A percentile compares a stretch with the other conserved stretches of the same genome.
Conservation (phyloP, 2,329 filamentous ascomycete species). For the Didymella pomorum region DNA sequence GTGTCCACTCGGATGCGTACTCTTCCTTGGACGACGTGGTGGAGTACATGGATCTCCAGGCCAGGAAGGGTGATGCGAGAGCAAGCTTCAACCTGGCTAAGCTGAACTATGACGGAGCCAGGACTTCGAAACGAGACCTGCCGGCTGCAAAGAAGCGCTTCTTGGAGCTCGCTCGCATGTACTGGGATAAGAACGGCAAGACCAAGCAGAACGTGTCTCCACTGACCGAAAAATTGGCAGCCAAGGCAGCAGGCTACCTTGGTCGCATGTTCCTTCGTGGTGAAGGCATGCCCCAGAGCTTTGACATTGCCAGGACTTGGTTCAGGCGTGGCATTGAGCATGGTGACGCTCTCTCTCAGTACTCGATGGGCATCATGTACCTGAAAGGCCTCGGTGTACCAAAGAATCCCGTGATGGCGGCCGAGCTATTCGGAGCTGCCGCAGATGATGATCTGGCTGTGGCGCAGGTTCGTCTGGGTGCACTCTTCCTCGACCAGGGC, state of each 20-base stretch:
- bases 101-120: constrained; percentile 86
- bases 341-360: constrained; percentile 83
- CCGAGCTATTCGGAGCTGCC: constrained; percentile 77
- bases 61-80: constrained; percentile 86
- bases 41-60: constrained; percentile 90
- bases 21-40: constrained; percentile 92
- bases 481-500: constrained; percentile 86
- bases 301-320: constrained; percentile 78
- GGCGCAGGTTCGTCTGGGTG: constrained; percentile 82
- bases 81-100: constrained; percentile 86
- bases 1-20: constrained; percentile 79
- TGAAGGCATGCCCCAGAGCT: constrained; percentile 83
- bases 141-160: constrained; percentile 82
- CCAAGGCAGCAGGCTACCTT: constrained; percentile 85
- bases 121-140: constrained; percentile 76
- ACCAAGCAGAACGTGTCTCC: constrained; percentile 72
- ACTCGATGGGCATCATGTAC: constrained; percentile 83
- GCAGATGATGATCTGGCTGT: constrained; percentile 83
- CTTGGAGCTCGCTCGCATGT: constrained; percentile 76
- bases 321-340: constrained; percentile 79
- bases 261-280: constrained; percentile 90
- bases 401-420: constrained; percentile 74
- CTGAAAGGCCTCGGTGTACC: constrained; percentile 77
- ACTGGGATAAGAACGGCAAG: constrained; percentile 83
- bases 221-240: constrained; percentile 78